Evolutionary conservation across 208 protist genomes (phyloP), one percentile per base, ranked within the genome.

Genomic region (Trypanosoma vivax): DNA sequence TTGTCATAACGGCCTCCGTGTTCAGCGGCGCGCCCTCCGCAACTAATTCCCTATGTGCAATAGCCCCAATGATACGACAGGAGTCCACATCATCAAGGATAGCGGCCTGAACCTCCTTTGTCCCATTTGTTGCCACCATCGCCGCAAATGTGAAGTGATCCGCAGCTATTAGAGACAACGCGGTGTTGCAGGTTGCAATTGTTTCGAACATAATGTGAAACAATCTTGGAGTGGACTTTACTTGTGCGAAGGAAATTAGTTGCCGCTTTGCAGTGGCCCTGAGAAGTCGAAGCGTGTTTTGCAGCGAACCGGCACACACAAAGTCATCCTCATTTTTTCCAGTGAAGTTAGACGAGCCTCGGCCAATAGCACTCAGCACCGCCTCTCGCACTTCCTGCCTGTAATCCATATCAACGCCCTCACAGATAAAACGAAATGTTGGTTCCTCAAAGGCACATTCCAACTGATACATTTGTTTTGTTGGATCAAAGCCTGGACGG

Each of bases 71-170:
- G 11, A 70, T 58, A 19, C 53, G 35, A n/a, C 73, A 76, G 28
- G 47, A 75, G 53, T 92, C 83, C 11, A 81, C 67, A 18, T 71
- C 60, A 45, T 80, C 74, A 29, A 91, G 70, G 29, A 90, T 50
- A 16, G 49, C 47, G n/a, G 58, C 43, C 19, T 78, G 70, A 27
- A 58, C 28, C n/a, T 66, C 56, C 21, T 50, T 60, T 34, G 73
- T 69, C 13, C 73, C 81, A 54, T 92, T 76, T 0, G 64, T 87
- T n/a, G 79, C 73, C 29, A 94, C 52, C 31, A 92, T 55, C 6
- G 79, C 79, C 2, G 80, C 79, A 63, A 88, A 86, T 28, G 88
- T 94, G 39, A 85, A 90, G 62, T 94, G 83, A 43, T 91, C 76
- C 1, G 88, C 83, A 23, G 74, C 70, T 33, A 90, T 40, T 9